phyloP scores from a whole-genome alignment of 2,329 filamentous ascomycete genomes.

The Fusarium metavorans region DNA sequence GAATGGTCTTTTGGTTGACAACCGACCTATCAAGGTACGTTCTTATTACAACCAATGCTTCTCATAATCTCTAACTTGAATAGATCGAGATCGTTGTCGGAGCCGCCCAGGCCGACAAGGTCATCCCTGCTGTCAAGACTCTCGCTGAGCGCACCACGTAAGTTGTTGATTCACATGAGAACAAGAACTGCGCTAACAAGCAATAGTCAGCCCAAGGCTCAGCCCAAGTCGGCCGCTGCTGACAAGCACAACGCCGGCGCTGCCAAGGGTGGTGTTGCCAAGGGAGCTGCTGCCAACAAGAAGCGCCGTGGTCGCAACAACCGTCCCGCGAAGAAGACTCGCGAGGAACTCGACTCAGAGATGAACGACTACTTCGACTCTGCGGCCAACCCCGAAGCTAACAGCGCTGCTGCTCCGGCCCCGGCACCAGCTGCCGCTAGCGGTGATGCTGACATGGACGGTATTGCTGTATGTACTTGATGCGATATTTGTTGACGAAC shows the following conservation, averaged over 20 bases:
- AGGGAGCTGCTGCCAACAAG: conserved; percentile 61
- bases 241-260: conserved; percentile 73
- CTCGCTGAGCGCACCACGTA: conserved; percentile 85
- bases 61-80: conserved; percentile 37
- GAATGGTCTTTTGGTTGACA: conserved; percentile 92
- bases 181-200: conserved; percentile 22
- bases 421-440: conserved; percentile 59
- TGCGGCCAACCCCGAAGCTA: conserved; percentile 58
- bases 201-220: conserved; percentile 52
- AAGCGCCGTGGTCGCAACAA: conserved; percentile 67
- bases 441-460: conserved; percentile 74
- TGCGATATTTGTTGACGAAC: not conserved
- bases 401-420: conserved; percentile 60
- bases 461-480: conserved; percentile 61
- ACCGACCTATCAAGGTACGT: conserved; percentile 85
- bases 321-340: conserved; percentile 85
- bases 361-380: conserved; percentile 94
- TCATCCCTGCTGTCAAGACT: conserved; percentile 74
- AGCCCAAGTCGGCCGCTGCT: conserved; percentile 84
- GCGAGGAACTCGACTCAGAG: conserved; percentile 95
- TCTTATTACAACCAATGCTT: not conserved
- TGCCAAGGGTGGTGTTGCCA: conserved; percentile 56
- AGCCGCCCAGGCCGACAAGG: conserved; percentile 76
- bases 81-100: conserved; percentile 93
- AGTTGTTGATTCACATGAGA: conserved; percentile 55